These are phyloP conservation scores for Thermoascus crustaceus DNA, from an alignment of 2,329 filamentous ascomycete genomes.

Conservation along the genomic window DNA sequence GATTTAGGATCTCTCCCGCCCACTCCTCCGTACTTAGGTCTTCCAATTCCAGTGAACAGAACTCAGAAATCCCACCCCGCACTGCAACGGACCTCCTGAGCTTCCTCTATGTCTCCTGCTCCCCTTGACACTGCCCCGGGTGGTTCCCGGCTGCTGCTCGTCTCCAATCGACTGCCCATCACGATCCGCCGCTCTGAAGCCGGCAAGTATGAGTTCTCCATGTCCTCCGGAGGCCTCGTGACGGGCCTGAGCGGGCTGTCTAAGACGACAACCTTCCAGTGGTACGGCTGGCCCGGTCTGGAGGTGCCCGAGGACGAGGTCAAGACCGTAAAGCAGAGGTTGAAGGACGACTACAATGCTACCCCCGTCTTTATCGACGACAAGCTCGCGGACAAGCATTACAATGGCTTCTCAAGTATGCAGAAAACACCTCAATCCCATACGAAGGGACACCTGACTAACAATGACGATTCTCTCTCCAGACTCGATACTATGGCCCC, in stretches of 20 bases:
- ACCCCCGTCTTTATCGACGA: slow-evolving; percentile 85
- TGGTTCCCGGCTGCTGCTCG: slow-evolving; percentile 56
- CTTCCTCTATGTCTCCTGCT: too few relatives aligned
- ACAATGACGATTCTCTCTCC: slow-evolving; percentile 1
- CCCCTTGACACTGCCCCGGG: too few relatives aligned
- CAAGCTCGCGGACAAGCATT: slow-evolving; percentile 82
- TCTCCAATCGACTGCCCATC: slow-evolving; percentile 87
- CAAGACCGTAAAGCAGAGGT: slow-evolving; percentile 58
- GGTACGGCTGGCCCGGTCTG: slow-evolving; percentile 93
- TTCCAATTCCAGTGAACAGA: too few relatives aligned
- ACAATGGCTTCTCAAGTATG: slow-evolving; percentile 92
- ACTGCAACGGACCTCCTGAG: too few relatives aligned
- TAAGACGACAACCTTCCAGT: slow-evolving; percentile 85
- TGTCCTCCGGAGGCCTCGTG: slow-evolving; percentile 89
- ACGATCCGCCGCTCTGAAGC: slow-evolving; percentile 86
- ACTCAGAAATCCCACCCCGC: too few relatives aligned
- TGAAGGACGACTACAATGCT: slow-evolving; percentile 77
- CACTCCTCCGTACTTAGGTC: too few relatives aligned
- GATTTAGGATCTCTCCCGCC: not conserved
- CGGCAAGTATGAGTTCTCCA: slow-evolving; percentile 79
- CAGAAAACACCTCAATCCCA: too few relatives aligned
- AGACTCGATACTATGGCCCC: slow-evolving; percentile 97
- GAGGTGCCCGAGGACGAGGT: slow-evolving; percentile 79
- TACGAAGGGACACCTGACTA: too few relatives aligned
- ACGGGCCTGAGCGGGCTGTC: slow-evolving; percentile 80